These are phyloP conservation scores for Eragrostis tef DNA, from an alignment of 202 grass and related monocot genomes.

Conservation along the genomic window DNA sequence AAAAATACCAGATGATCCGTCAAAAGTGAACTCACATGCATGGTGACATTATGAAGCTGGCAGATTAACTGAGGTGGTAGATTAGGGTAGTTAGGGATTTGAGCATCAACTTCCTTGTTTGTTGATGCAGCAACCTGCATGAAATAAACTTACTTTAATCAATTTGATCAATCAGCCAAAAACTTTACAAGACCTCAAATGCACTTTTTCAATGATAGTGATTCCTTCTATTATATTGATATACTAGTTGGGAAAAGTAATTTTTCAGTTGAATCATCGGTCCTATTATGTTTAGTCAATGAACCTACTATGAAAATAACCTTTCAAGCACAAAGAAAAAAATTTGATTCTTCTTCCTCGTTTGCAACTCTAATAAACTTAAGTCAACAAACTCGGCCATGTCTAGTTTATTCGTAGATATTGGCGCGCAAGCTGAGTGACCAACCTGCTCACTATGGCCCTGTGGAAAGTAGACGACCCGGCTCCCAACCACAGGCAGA, in stretches of 20 bases:
- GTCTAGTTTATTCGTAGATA: conserved; percentile 35
- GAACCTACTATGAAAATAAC: conserved; percentile 23
- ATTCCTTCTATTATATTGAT: conserved; percentile 2
- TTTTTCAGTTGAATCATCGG: background rate
- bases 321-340: conserved; percentile 17
- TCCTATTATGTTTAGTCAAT: background rate
- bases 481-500: conserved; percentile 80
- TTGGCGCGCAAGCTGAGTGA: conserved; percentile 22
- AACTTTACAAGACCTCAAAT: background rate
- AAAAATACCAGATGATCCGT: conserved; percentile 36
- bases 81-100: conserved; percentile 95
- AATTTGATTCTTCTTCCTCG: conserved; percentile 1
- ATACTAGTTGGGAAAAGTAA: conserved; percentile 17
- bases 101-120: conserved; percentile 90
- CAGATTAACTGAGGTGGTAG: conserved; percentile 91
- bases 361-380: conserved; percentile 18
- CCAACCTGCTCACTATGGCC: conserved; percentile 94
- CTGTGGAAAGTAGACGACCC: conserved; percentile 97
- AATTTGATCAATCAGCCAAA: conserved; percentile 46
- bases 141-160: conserved; percentile 30
- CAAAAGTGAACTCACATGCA: conserved; percentile 74
- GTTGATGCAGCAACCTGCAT: conserved; percentile 89
- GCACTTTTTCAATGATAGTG: background rate
- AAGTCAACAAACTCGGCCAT: conserved; percentile 41
- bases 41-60: conserved; percentile 98